Conservation (phyloP, 2,329 filamentous ascomycete species). For the Monilinia aucupariae region DNA sequence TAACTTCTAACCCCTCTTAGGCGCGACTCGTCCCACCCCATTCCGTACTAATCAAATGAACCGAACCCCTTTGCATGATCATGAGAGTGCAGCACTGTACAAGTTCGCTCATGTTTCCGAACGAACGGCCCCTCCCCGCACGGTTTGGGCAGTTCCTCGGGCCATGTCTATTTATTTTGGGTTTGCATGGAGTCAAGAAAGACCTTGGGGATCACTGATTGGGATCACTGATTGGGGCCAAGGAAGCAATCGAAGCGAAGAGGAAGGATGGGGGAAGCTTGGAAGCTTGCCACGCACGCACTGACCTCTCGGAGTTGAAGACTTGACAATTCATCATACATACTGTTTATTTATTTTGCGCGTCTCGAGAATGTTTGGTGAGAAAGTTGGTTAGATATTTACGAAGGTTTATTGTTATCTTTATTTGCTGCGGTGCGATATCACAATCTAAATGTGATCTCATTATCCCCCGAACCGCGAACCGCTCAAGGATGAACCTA, state of each 20-base stretch:
- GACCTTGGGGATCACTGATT: no score
- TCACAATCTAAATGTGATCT: neutral
- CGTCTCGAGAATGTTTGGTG: no score
- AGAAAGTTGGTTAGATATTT: neutral
- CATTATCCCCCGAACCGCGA: neutral
- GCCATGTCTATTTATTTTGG: neutral
- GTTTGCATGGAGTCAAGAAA: no score
- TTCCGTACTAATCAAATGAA: no score
- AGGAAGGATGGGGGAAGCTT: neutral
- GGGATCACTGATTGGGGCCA: no score
- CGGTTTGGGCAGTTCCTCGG: neutral
- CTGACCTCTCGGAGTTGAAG: neutral
- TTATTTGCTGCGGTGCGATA: neutral
- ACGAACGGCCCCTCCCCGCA: neutral
- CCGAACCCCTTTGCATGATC: no score
- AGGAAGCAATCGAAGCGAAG: neutral
- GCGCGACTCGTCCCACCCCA: no score
- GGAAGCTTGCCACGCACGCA: neutral
- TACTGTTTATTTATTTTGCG: neutral
- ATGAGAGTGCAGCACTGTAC: no score
- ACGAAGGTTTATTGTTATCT: neutral
- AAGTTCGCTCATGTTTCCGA: slow-evolving; percentile 17
- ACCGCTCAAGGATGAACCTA: neutral
- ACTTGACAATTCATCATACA: neutral
- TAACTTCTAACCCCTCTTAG: no score